Conservation (phyloP, 352 stramenopile species). For the Aphanomyces stellatus region DNA sequence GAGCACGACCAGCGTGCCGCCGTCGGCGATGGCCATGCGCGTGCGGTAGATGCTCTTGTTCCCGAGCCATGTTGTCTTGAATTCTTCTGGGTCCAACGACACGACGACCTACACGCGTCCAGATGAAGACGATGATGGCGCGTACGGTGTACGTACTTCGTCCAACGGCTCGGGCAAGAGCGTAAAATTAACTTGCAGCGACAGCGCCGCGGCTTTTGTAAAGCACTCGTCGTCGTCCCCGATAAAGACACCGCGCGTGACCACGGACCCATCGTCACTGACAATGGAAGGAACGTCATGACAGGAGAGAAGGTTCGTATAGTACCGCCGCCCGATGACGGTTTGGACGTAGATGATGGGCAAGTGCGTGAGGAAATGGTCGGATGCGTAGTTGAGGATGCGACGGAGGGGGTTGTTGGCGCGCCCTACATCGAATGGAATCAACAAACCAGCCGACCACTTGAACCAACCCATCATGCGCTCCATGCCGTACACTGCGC, state of each 20-base stretch:
- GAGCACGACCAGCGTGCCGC: conserved; percentile 91
- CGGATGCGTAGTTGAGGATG: conserved; percentile 94
- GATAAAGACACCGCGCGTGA: conserved; percentile 91
- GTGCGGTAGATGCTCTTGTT: conserved; percentile 98
- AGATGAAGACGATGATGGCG: not conserved
- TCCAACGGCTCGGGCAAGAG: conserved; percentile 85
- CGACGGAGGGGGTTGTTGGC: conserved; percentile 92
- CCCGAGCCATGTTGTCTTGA: conserved; percentile 97
- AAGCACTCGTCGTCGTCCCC: conserved; percentile 96
- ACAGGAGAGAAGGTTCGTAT: conserved; percentile 6
- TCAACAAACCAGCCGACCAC: not conserved
- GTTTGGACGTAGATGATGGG: conserved; percentile 95
- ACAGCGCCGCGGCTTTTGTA: conserved; percentile 89
- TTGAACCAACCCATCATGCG: conserved; percentile 87
- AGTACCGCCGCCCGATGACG: conserved; percentile 80
- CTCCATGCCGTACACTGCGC: conserved; percentile 97
- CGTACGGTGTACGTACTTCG: conserved; percentile 36
- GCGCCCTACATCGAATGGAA: conserved; percentile 29
- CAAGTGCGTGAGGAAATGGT: conserved; percentile 84
- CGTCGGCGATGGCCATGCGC: conserved; percentile 95
- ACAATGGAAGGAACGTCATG: not conserved
- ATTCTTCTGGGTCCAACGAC: conserved; percentile 94
- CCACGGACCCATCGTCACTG: conserved; percentile 46
- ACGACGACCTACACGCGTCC: conserved; percentile 75
- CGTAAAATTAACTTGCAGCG: conserved; percentile 94